Conservation (phyloP, 179 eudicot species). For the Heliamphora pulchella region DNA sequence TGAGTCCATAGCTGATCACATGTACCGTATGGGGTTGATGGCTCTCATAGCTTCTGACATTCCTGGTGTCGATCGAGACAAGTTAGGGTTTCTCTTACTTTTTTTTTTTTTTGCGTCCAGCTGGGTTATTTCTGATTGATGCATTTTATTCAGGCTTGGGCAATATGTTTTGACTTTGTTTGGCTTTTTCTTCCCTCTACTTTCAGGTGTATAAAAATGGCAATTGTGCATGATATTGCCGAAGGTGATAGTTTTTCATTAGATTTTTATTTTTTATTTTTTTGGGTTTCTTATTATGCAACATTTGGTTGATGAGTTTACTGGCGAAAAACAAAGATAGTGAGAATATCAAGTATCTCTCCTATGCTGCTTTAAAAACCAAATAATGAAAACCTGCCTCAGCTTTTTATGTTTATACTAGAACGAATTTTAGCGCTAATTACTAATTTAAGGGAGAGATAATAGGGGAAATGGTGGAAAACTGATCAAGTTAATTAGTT, state of each 20-base stretch:
- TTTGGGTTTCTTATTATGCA: background rate
- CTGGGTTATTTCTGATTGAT: slow-evolving; percentile 1
- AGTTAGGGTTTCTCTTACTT: slow-evolving; percentile 32
- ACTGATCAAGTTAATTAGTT: no score
- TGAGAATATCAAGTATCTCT: background rate
- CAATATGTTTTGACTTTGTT: background rate
- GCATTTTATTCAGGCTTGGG: background rate
- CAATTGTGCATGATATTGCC: slow-evolving; percentile 93
- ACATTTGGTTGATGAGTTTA: background rate
- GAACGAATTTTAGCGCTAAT: no score
- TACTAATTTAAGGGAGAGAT: no score
- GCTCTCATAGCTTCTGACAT: slow-evolving; percentile 71
- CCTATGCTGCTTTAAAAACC: background rate
- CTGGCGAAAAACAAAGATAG: background rate
- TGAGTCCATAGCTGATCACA: slow-evolving; percentile 90
- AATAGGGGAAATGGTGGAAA: no score
- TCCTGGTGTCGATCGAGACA: slow-evolving; percentile 85
- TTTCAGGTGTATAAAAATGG: slow-evolving; percentile 87
- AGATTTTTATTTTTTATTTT: background rate
- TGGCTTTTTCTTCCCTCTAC: background rate
- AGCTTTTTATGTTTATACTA: background rate
- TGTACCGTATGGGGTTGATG: slow-evolving; percentile 97
- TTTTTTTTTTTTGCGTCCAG: background rate
- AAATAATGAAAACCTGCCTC: background rate
- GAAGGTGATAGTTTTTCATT: slow-evolving; percentile 65